Percentiles rank a stretch among this genome's conserved stretches.
Conservation (phyloP, 108 stramenopile species). For the Nannochloropsis oceanica region DNA sequence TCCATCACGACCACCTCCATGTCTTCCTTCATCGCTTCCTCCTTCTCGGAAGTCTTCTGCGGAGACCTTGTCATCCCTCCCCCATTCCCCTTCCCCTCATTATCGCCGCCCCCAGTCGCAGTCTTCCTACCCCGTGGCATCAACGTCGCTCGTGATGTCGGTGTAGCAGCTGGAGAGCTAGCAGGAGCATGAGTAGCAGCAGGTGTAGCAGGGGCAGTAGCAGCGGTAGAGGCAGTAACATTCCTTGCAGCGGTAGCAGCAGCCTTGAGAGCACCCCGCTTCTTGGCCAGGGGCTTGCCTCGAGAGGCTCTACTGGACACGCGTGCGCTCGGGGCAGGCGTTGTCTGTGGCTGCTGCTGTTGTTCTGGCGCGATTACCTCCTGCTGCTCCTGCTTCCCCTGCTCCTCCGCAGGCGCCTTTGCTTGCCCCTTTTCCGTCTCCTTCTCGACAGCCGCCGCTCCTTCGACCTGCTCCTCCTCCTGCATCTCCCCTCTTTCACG, state of each 20-base stretch:
- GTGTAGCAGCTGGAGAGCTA: background rate
- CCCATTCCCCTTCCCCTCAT: no score
- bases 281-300: background rate
- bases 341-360: background rate
- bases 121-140: background rate
- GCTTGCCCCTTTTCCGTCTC: background rate
- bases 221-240: background rate
- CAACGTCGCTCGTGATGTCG: background rate
- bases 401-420: background rate
- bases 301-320: background rate
- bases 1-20: background rate
- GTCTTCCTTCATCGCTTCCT: background rate
- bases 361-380: background rate
- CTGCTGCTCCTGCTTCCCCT: background rate
- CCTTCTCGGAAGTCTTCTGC: no score
- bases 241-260: background rate
- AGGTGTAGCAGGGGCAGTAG: background rate
- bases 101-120: no score
- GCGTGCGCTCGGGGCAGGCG: background rate
- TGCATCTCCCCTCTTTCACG: background rate
- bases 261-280: background rate
- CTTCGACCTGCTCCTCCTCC: background rate
- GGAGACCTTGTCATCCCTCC: no score
- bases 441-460: background rate
- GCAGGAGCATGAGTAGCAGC: background rate